phyloP scores from a whole-genome alignment of 176 grass and related monocot genomes.

The Rhynchospora pubera region DNA sequence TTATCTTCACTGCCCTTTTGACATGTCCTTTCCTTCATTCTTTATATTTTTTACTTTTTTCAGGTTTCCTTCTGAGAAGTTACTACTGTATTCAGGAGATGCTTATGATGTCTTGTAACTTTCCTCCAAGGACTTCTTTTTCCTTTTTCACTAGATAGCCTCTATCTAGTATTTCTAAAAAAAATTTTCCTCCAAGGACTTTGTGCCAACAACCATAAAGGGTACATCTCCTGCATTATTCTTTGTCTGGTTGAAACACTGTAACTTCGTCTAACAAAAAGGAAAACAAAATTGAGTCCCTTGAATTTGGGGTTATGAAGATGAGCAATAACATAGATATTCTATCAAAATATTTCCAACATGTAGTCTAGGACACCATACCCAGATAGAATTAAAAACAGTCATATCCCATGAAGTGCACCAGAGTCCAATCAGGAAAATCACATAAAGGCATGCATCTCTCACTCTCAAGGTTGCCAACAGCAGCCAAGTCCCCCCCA shows the following conservation, averaged over 20 bases:
- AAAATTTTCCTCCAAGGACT: no score
- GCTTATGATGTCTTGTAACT: no score
- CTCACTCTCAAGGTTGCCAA: not conserved
- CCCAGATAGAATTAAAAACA: not conserved
- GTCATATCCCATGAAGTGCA: not conserved
- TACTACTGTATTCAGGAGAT: no score
- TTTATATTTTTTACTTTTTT: not conserved
- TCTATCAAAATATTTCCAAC: not conserved
- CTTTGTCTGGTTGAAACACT: not conserved
- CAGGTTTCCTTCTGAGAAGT: not conserved
- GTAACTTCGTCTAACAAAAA: not conserved
- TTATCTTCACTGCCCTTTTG: not conserved
- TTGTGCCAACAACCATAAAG: not conserved
- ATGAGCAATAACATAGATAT: not conserved
- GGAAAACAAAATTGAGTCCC: not conserved
- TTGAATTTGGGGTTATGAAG: not conserved
- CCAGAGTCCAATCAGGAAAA: slow-evolving; percentile 5
- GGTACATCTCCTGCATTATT: not conserved
- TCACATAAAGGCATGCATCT: not conserved
- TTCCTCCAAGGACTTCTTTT: no score
- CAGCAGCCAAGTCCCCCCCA: no score
- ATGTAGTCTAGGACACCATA: not conserved
- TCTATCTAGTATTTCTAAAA: no score
- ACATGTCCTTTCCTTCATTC: not conserved
- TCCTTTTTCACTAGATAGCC: no score